These are phyloP conservation scores for Leccinum obscurum DNA, from an alignment of 768 basidiomycete genomes.

Conservation along the genomic window DNA sequence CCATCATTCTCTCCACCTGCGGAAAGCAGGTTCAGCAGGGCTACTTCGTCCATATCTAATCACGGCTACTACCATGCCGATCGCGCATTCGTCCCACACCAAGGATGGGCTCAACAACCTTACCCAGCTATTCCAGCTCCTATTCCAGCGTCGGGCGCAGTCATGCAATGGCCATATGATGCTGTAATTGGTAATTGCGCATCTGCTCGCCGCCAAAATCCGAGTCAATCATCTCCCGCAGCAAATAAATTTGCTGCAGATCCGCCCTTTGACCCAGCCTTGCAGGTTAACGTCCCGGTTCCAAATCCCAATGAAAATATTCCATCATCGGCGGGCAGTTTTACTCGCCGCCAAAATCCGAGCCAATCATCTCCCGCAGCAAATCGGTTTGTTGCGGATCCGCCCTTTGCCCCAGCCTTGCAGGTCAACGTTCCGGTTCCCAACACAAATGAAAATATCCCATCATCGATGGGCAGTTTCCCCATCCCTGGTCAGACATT, in stretches of 20 bases:
- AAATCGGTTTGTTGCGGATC: not conserved
- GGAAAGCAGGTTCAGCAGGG: conserved; percentile 8
- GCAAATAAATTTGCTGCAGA: not conserved
- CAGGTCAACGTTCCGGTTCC: conserved; percentile 4
- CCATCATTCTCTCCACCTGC: conserved; percentile 8
- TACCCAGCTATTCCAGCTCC: not conserved
- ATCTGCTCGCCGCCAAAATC: not conserved
- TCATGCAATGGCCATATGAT: not conserved
- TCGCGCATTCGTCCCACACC: conserved; percentile 11
- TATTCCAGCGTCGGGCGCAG: not conserved
- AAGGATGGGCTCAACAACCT: conserved; percentile 3
- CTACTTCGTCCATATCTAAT: conserved; percentile 4
- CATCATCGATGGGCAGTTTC: not conserved
- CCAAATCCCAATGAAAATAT: conserved; percentile 3
- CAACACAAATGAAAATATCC: not conserved
- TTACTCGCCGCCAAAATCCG: not conserved
- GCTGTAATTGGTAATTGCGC: not conserved
- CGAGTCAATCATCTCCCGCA: conserved; percentile 1
- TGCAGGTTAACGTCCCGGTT: conserved; percentile 3
- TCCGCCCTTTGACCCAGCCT: not conserved
- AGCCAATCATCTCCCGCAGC: conserved; percentile 2
- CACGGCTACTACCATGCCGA: conserved; percentile 20
- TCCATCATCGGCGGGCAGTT: not conserved
- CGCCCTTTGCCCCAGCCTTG: not conserved
- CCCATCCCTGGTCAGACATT: not conserved